Base-by-base conservation (phyloP, 805 yeast genomes). In the Wickerhamomyces sydowiorum region DNA sequence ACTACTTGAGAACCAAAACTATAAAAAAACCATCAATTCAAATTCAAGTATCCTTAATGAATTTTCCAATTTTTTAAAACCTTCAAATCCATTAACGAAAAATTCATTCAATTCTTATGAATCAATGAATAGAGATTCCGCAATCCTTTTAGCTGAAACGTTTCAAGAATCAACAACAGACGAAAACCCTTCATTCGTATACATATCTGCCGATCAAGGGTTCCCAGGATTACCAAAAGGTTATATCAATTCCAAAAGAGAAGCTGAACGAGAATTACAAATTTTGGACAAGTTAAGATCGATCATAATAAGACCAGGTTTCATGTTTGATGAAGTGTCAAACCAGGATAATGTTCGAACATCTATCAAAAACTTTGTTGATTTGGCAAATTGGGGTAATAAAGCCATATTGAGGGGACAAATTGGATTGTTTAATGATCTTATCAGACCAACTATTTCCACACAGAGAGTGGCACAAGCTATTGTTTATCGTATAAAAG, bases 131-230 rank as follows among this genome's bases (percentile, higher is more conserved):
- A 69, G 80, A 23, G 80, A 80, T 45, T 79, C 88, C 47, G 91
- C 95, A 0, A 59, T 81, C 7, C 58, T 75, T 2, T 61, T 84
- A 17, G 90, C 88, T 0, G 75, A 76, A 37, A 67, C 82, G 0
- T 73, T 77, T 44, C 50, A 67, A 22, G 57, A 69, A 35, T 32
- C 49, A 7, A 37, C 52, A n/a, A 47, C 48, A 18, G 43, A 42
- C 2, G 48, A 47, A 33, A 51, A 46, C 53, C 75, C 66, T 4
- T 63, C 76, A 8, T 82, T 82, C 54, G 87, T 84, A 1, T 89
- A 86, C 54, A 72, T 89, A 2, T 86, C 95, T 0, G 96, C 96
- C 1, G 95, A 86, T 51, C 63, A 69, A 38, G 81, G 82, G 41
- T 75, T 78, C 40, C 88, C 90, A 0, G 62, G 82, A 19, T 64